These are phyloP conservation scores for Phaffia tasmanica DNA, from an alignment of 768 basidiomycete species.

Conservation along the genomic window DNA sequence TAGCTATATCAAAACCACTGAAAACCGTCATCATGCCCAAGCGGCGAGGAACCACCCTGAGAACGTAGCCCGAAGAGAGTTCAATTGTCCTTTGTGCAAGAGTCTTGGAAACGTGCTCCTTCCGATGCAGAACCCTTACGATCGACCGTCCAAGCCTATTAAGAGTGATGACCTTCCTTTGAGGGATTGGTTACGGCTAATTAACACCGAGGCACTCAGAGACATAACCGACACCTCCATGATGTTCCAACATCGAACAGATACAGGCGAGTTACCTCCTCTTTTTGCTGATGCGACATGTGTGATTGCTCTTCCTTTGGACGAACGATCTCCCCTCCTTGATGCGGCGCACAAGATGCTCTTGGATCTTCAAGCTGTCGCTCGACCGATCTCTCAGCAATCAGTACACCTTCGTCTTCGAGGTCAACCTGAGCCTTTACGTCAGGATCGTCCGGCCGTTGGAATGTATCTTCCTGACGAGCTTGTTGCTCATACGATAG, in stretches of 20 bases:
- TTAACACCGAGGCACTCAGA: constrained; percentile 79
- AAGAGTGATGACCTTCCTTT: constrained; percentile 48
- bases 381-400: constrained; percentile 72
- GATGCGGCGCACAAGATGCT: constrained; percentile 66
- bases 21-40: constrained; percentile 52
- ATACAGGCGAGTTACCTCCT: constrained; percentile 36
- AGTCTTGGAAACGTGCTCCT: constrained; percentile 88
- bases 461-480: constrained; percentile 89
- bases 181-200: constrained; percentile 78
- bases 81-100: constrained; percentile 93
- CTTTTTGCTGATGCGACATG: constrained; percentile 34
- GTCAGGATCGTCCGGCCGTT: constrained; percentile 46
- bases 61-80: constrained; percentile 83
- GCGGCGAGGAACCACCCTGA: constrained; percentile 89
- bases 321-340: constrained; percentile 33
- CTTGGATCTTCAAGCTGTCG: constrained; percentile 68
- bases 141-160: constrained; percentile 26
- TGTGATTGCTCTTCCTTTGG: constrained; percentile 13
- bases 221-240: constrained; percentile 38
- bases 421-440: constrained; percentile 42
- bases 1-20: constrained; percentile 72
- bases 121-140: constrained; percentile 49
- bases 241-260: constrained; percentile 37
- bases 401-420: constrained; percentile 65
- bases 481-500: constrained; percentile 75